A percentile compares a stretch with the other conserved stretches of the same genome.
These are phyloP conservation scores for Paramecium pentaurelia DNA, from an alignment of 73 alveolate species.

Conservation along the genomic window DNA sequence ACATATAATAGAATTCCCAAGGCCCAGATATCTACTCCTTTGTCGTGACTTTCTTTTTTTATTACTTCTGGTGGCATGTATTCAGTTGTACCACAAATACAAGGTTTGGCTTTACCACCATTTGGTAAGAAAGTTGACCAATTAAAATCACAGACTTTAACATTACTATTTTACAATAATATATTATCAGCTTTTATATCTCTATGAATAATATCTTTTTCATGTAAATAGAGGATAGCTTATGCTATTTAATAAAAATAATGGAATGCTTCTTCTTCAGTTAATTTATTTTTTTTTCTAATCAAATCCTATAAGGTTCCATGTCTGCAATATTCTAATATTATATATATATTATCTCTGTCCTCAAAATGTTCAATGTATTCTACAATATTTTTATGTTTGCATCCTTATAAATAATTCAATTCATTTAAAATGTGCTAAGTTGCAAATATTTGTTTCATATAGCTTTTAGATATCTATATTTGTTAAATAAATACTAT, in stretches of 20 bases:
- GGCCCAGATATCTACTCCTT: conserved; percentile 31
- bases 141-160: conserved; percentile 29
- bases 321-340: background rate
- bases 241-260: background rate
- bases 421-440: background rate
- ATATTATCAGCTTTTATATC: conserved; percentile 16
- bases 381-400: background rate
- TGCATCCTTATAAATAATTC: background rate
- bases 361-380: background rate
- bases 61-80: conserved; percentile 33
- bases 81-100: conserved; percentile 26
- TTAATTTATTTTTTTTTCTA: background rate
- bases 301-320: background rate
- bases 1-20: background rate
- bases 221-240: background rate
- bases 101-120: background rate
- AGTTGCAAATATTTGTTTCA: background rate
- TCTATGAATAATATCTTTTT: background rate
- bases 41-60: background rate
- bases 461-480: conserved; percentile 8
- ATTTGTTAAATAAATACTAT: background rate
- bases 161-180: background rate
- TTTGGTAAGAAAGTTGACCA: background rate
- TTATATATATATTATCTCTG: background rate
- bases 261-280: conserved; percentile 54